Base-by-base conservation (phyloP, 75 land plant genomes). In the Selaginella tamariscina region DNA sequence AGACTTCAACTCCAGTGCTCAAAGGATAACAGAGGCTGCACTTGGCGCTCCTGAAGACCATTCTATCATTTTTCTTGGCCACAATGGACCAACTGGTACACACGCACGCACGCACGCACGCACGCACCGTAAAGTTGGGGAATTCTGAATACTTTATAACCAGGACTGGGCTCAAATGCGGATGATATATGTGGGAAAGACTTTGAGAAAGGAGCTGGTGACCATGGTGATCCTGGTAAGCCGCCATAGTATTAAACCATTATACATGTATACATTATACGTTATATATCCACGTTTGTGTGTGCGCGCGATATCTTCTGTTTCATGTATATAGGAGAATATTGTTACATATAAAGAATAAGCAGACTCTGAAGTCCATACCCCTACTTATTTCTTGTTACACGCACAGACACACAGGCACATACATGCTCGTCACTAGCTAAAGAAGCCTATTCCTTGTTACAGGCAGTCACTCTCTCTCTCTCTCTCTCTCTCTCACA, bases 211-310 rank as follows among this genome's bases (percentile, higher is more conserved):
- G 76, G 33, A 28, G 84, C 11, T 29, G 95, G 98, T 66, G 98
- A 93, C 54, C 88, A 89, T 79, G 98, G 98, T 57, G 98, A 93
- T 80, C 80, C 88, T 70, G 98, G 98, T 93, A 71, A 27, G 24
- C 11, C 49, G 5, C 49, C 49, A 39, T 39, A 5, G 49, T 39
- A 15, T 39, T 39, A 39, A 5, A 39, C 49, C 15, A n/a, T n/a
- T n/a, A n/a, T n/a, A n/a, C n/a, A n/a, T n/a, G n/a, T n/a, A n/a
- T n/a, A n/a, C n/a, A n/a, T n/a, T n/a, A n/a, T n/a, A n/a, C n/a
- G n/a, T n/a, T n/a, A n/a, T n/a, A n/a, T n/a, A n/a, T n/a, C n/a
- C n/a, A n/a, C n/a, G n/a, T n/a, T n/a, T n/a, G n/a, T n/a, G n/a
- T n/a, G n/a, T n/a, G n/a, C n/a, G n/a, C n/a, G n/a, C n/a, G n/a